These are phyloP conservation scores for Dendrobium huoshanense DNA, from an alignment of 106 monocot genomes.

Conservation along the genomic window DNA sequence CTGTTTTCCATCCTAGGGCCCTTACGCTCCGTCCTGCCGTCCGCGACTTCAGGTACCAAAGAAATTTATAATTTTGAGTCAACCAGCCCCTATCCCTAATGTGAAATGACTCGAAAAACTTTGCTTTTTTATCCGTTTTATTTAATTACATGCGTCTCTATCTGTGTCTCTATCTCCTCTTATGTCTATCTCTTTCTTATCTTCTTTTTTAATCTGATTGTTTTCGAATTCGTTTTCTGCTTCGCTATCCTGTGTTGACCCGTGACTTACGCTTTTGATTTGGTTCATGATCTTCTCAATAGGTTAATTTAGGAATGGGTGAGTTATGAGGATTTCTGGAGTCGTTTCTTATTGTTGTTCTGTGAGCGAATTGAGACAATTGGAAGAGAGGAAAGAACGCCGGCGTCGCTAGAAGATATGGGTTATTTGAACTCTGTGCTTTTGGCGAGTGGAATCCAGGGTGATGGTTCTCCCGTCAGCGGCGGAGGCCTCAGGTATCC, in stretches of 20 bases:
- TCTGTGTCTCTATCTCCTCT: too few relatives aligned
- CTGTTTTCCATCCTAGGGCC: too few relatives aligned
- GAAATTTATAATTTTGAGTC: too few relatives aligned
- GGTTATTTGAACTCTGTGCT: conserved; percentile 29
- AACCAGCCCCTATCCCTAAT: too few relatives aligned
- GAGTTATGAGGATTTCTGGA: background rate
- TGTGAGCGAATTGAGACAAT: background rate
- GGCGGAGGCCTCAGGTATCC: conserved; percentile 47
- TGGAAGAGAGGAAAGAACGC: background rate
- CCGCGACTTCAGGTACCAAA: too few relatives aligned
- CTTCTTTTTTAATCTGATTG: background rate
- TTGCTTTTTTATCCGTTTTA: too few relatives aligned
- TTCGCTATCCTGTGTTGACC: background rate
- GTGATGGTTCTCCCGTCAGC: conserved; percentile 30
- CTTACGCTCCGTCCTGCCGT: too few relatives aligned
- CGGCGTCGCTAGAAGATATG: conserved; percentile 11
- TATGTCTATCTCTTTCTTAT: background rate
- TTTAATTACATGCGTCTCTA: too few relatives aligned
- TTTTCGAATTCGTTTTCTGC: background rate
- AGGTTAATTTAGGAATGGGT: background rate
- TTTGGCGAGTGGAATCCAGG: conserved; percentile 20
- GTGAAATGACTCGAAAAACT: too few relatives aligned
- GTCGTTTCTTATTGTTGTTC: background rate
- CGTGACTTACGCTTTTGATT: background rate
- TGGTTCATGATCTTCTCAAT: background rate